Conservation (phyloP, 441 rosid genomes). For the Raphanus hybrid region DNA sequence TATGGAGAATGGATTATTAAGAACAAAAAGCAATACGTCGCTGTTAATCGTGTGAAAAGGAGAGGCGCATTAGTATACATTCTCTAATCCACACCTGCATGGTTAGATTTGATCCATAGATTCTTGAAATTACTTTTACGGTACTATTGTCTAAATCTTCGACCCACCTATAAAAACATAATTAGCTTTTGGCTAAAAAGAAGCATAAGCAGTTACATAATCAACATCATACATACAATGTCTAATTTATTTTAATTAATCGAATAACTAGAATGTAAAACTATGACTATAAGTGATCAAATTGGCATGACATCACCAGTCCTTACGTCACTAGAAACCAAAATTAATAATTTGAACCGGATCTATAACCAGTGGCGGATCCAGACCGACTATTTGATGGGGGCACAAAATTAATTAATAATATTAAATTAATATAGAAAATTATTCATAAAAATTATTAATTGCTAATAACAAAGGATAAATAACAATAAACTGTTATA, state of each 20-base stretch:
- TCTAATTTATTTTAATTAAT: background rate
- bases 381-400: too few relatives aligned
- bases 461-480: too few relatives aligned
- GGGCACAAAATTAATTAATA: too few relatives aligned
- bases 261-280: background rate
- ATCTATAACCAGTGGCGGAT: too few relatives aligned
- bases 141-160: background rate
- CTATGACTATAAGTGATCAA: background rate
- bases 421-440: too few relatives aligned
- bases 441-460: too few relatives aligned
- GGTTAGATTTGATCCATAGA: conserved; percentile 31
- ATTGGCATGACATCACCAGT: conserved; percentile 26
- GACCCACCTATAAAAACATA: background rate
- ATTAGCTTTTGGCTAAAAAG: background rate
- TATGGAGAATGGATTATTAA: background rate
- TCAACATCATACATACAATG: background rate
- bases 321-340: conserved; percentile 18
- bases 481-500: too few relatives aligned
- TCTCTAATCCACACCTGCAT: conserved; percentile 31
- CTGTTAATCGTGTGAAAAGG: conserved; percentile 28
- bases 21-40: conserved; percentile 11
- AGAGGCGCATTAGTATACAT: conserved; percentile 7
- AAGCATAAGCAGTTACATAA: background rate
- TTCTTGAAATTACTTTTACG: conserved; percentile 12
- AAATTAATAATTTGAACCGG: conserved; percentile 15